Conservation (phyloP, 441 rosid species). For the Viola pubescens region DNA sequence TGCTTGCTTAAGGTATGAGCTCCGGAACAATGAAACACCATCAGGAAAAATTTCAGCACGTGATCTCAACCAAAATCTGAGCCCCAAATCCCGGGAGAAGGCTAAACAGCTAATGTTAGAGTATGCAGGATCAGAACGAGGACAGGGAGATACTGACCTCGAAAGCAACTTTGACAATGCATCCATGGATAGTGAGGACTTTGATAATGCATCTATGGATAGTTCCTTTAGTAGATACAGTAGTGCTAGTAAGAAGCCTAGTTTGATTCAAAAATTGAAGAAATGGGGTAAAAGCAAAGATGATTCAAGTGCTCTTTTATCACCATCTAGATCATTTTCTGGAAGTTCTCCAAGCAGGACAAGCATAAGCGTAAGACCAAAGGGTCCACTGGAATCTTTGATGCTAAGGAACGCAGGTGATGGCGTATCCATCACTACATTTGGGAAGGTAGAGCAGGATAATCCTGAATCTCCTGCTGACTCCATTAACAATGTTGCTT, state of each 20-base stretch:
- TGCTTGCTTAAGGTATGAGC: slow-evolving; percentile 91
- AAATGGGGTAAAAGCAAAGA: slow-evolving; percentile 88
- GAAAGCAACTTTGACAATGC: slow-evolving; percentile 87
- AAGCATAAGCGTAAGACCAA: slow-evolving; percentile 50
- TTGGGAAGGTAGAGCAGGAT: slow-evolving; percentile 63
- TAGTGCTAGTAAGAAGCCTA: slow-evolving; percentile 62
- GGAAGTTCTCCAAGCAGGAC: slow-evolving; percentile 70
- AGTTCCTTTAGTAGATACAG: slow-evolving; percentile 69
- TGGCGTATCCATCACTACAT: slow-evolving; percentile 67
- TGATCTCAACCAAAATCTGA: slow-evolving; percentile 75
- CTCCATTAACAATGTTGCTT: slow-evolving; percentile 46
- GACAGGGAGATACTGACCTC: slow-evolving; percentile 84
- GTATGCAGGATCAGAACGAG: slow-evolving; percentile 94
- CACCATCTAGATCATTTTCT: slow-evolving; percentile 69
- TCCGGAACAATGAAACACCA: slow-evolving; percentile 81
- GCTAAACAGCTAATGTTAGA: slow-evolving; percentile 83
- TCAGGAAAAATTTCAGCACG: slow-evolving; percentile 84
- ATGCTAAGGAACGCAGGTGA: slow-evolving; percentile 88
- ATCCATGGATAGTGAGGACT: slow-evolving; percentile 88
- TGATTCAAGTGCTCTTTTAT: slow-evolving; percentile 57
- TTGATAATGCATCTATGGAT: slow-evolving; percentile 76
- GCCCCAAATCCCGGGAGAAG: slow-evolving; percentile 82
- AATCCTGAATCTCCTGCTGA: slow-evolving; percentile 49
- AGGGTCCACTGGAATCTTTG: slow-evolving; percentile 81
- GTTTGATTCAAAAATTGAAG: slow-evolving; percentile 73